phyloP scores from a whole-genome alignment of 306 rosid genomes.

The Hylodesmum podocarpum region DNA sequence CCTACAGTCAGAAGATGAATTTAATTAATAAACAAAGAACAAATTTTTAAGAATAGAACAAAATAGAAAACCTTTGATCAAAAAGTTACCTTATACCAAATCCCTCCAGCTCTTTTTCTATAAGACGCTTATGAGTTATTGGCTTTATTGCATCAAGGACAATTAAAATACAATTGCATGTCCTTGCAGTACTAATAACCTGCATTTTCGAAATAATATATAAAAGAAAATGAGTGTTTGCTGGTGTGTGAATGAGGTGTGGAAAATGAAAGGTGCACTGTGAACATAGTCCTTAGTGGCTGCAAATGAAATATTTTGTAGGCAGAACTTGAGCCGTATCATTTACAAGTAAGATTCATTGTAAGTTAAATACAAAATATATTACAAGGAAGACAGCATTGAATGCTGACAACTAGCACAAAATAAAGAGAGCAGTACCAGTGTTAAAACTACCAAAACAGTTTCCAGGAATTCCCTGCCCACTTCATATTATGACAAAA shows the following conservation, averaged over 20 bases:
- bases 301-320: conserved; percentile 12
- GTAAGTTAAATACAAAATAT: background rate
- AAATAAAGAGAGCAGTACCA: background rate
- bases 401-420: background rate
- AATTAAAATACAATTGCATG: conserved; percentile 94
- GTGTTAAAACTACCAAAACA: background rate
- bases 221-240: conserved; percentile 15
- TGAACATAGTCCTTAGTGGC: background rate
- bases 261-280: conserved; percentile 11
- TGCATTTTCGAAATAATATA: conserved; percentile 42
- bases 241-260: conserved; percentile 3
- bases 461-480: background rate
- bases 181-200: conserved; percentile 99
- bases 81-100: conserved; percentile 86
- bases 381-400: background rate
- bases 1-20: conserved; percentile 48
- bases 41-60: conserved; percentile 7
- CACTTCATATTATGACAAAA: conserved; percentile 7
- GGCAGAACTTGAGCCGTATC: background rate
- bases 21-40: background rate
- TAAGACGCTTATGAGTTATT: conserved; percentile 93
- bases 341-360: background rate
- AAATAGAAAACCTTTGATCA: conserved; percentile 18
- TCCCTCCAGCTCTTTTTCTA: conserved; percentile 98
- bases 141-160: conserved; percentile 99